phyloP scores from a whole-genome alignment of 1,284 basidiomycete species.

The Termitomyces sp. region DNA sequence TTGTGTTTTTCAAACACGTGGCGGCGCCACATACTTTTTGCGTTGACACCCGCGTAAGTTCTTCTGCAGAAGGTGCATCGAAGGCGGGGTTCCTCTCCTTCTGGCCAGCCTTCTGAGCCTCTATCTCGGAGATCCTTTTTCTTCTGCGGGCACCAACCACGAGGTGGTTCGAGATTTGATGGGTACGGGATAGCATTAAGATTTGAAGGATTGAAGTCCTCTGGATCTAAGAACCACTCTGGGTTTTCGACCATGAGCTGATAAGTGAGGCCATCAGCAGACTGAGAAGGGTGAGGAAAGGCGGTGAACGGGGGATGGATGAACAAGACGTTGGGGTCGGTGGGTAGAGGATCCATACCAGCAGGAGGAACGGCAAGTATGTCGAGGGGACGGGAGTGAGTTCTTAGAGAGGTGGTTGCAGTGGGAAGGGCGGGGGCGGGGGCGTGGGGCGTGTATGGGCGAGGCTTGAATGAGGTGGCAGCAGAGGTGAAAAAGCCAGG shows the following conservation, averaged over 20 bases:
- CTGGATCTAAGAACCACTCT: constrained; percentile 70
- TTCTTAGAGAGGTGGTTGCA: constrained; percentile 22
- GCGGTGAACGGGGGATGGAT: constrained; percentile 64
- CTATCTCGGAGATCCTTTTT: constrained; percentile 67
- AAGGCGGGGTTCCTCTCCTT: constrained; percentile 69
- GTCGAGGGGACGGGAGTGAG: constrained; percentile 28
- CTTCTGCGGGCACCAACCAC: constrained; percentile 76
- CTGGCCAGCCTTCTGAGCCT: constrained; percentile 63
- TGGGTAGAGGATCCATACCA: constrained; percentile 60
- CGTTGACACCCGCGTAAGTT: constrained; percentile 76
- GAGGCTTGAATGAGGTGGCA: constrained; percentile 54
- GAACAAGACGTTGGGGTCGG: constrained; percentile 59
- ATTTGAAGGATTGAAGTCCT: constrained; percentile 55
- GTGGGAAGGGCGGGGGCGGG: constrained; percentile 21
- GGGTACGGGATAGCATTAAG: constrained; percentile 60
- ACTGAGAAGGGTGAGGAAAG: constrained; percentile 56
- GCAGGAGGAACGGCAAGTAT: constrained; percentile 42
- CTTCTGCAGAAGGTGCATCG: constrained; percentile 78
- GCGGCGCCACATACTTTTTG: constrained; percentile 82
- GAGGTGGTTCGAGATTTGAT: constrained; percentile 66
- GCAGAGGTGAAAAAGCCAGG: constrained; percentile 56
- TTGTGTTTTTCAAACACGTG: constrained; percentile 84
- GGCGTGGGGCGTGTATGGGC: constrained; percentile 45
- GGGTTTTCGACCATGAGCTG: constrained; percentile 62
- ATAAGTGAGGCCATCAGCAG: constrained; percentile 65